Evolutionary conservation across 805 yeast species (phyloP).

Genomic region (Spathaspora gorwiae): DNA sequence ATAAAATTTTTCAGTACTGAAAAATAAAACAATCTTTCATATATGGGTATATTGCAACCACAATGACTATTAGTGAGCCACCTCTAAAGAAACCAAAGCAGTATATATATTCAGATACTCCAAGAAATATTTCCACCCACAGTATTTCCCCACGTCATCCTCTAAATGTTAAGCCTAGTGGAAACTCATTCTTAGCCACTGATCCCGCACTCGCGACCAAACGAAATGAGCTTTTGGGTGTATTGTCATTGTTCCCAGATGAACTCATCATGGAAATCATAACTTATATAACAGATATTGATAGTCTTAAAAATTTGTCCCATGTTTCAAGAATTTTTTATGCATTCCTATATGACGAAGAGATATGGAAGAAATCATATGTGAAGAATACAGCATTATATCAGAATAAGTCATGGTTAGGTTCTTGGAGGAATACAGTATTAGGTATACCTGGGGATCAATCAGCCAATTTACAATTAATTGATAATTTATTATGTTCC

Average conservation of each 20-base stretch:
- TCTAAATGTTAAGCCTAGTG: slow-evolving; percentile 69
- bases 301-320: slow-evolving; percentile 48
- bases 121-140: slow-evolving; percentile 14
- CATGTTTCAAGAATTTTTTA: slow-evolving; percentile 63
- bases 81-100: slow-evolving; percentile 2
- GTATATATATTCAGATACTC: slow-evolving; percentile 7
- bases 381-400: slow-evolving; percentile 13
- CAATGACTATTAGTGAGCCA: slow-evolving; percentile 2
- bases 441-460: slow-evolving; percentile 28
- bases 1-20: too few relatives aligned
- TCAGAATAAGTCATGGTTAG: slow-evolving; percentile 50
- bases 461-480: slow-evolving; percentile 46
- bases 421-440: slow-evolving; percentile 74
- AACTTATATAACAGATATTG: slow-evolving; percentile 41
- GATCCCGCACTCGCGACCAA: slow-evolving; percentile 15
- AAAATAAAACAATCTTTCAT: too few relatives aligned
- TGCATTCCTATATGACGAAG: slow-evolving; percentile 73
- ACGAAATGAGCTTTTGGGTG: slow-evolving; percentile 45
- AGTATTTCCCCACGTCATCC: slow-evolving; percentile 53
- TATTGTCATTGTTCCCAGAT: slow-evolving; percentile 51
- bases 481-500: slow-evolving; percentile 56
- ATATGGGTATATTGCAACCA: too few relatives aligned
- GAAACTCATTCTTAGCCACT: slow-evolving; percentile 48
- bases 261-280: slow-evolving; percentile 56
- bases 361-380: slow-evolving; percentile 69